These are phyloP conservation scores for Elaphomyces granulatus DNA, from an alignment of 495 filamentous ascomycete genomes.

Conservation along the genomic window DNA sequence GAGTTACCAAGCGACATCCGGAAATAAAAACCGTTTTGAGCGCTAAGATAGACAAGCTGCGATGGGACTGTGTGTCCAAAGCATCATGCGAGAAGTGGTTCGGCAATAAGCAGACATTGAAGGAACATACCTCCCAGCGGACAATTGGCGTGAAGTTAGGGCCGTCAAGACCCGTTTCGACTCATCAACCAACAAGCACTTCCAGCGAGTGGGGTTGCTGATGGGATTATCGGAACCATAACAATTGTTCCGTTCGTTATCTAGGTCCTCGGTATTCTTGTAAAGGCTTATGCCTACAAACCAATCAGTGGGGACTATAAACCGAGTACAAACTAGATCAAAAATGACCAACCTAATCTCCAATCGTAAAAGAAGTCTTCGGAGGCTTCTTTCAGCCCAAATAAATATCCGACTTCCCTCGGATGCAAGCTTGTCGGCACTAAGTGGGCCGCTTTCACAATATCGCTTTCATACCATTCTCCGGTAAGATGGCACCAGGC, in stretches of 20 bases:
- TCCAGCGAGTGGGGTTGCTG: background rate
- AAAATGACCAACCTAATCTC: background rate
- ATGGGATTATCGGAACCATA: slow-evolving; percentile 1
- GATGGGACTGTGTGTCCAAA: background rate
- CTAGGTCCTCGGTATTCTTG: background rate
- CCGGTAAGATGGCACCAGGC: slow-evolving; percentile 8
- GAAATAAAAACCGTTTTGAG: background rate
- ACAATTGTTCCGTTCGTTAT: background rate
- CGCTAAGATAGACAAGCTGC: background rate
- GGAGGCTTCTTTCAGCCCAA: slow-evolving; percentile 7
- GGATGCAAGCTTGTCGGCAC: slow-evolving; percentile 6
- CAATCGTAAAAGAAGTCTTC: slow-evolving; percentile 2
- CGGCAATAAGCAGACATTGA: background rate
- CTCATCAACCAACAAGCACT: slow-evolving; percentile 1
- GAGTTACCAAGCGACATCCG: background rate
- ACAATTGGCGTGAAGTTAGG: too few relatives aligned
- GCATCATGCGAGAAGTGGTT: background rate
- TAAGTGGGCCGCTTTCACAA: slow-evolving; percentile 11
- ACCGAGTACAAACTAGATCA: background rate
- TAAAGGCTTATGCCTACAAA: slow-evolving; percentile 1
- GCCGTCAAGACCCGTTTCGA: too few relatives aligned
- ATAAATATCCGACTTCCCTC: slow-evolving; percentile 9
- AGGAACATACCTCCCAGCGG: too few relatives aligned
- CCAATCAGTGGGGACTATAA: background rate
- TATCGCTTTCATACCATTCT: background rate